Base-by-base conservation (phyloP, 129 eudicot genomes). In the Centaurea solstitialis region DNA sequence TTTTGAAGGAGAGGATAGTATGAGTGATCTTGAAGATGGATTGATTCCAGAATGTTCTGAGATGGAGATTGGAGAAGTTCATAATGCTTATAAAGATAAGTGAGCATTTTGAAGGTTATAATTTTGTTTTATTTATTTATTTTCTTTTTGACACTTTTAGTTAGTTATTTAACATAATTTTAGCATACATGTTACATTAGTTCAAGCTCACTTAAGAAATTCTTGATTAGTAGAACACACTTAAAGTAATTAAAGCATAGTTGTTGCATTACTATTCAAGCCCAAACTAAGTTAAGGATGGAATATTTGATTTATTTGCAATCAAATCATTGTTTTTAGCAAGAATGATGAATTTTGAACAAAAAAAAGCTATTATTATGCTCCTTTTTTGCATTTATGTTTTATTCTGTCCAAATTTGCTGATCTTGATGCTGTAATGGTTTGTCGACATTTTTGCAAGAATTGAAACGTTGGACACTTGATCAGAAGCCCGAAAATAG, bases 11-110 rank as follows among this genome's bases (percentile, higher is more conserved):
- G 87, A 85, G 12, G 87, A 79, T 39, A 41, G 28, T 17, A 71
- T 82, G 78, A 82, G 82, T 72, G 83, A 76, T 82, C 45, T 76
- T 79, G 89, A 82, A 72, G 78, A 53, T 74, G 82, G n/a, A 35
- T 72, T 77, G 71, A 50, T 45, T 87, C 76, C 79, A 41, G 45
- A 22, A 21, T 39, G 70, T 66, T 79, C 86, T 67, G 90, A 87
- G 67, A 87, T 89, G 93, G 90, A 86, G 62, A 79, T 81, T 45
- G 84, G 78, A 39, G 89, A 89, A 18, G 68, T 84, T 87, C 85
- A 68, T 75, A 71, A 82, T 3, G 85, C 92, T 57, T 83, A 85
- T 81, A 85, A 76, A 35, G 74, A 75, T 30, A 13, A 38, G 9
- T 62, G 70, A 70, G 43, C 67, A 61, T 70, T 38, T 50, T 26